Conservation (phyloP, 768 basidiomycete species). For the Phaeotremella fagi region DNA sequence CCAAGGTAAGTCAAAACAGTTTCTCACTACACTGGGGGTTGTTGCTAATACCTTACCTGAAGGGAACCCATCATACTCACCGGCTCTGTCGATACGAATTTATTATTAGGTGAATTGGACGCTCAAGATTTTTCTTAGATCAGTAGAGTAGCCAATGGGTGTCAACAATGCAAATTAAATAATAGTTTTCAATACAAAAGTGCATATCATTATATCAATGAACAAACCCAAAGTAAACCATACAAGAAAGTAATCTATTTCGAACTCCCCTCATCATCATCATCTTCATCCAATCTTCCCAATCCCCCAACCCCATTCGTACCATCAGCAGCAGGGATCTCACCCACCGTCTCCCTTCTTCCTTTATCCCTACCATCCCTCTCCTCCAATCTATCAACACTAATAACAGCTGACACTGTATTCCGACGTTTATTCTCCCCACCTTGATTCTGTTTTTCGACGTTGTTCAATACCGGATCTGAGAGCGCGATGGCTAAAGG, state of each 20-base stretch:
- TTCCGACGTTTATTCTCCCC: too few relatives aligned
- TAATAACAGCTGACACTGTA: too few relatives aligned
- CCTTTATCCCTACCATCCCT: too few relatives aligned
- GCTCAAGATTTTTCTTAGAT: slow-evolving; percentile 38
- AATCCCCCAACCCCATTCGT: not conserved
- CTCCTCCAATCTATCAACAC: not conserved
- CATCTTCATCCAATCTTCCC: not conserved
- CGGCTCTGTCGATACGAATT: slow-evolving; percentile 84
- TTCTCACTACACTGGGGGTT: not conserved
- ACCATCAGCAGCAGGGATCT: too few relatives aligned
- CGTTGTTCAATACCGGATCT: not conserved
- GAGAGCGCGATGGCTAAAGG: slow-evolving; percentile 18
- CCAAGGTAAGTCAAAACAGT: slow-evolving; percentile 66
- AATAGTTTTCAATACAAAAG: too few relatives aligned
- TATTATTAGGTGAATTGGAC: slow-evolving; percentile 88
- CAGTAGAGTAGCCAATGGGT: too few relatives aligned
- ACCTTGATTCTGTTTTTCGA: not conserved
- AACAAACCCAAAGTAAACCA: too few relatives aligned
- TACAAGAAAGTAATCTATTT: too few relatives aligned
- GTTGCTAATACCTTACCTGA: slow-evolving; percentile 2
- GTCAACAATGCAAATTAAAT: not conserved
- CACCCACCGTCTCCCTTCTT: too few relatives aligned
- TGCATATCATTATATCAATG: too few relatives aligned
- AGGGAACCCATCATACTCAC: slow-evolving; percentile 67
- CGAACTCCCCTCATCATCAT: not conserved